Base-by-base conservation (phyloP, 345 rosid species). In the Lenwebbia sp. region DNA sequence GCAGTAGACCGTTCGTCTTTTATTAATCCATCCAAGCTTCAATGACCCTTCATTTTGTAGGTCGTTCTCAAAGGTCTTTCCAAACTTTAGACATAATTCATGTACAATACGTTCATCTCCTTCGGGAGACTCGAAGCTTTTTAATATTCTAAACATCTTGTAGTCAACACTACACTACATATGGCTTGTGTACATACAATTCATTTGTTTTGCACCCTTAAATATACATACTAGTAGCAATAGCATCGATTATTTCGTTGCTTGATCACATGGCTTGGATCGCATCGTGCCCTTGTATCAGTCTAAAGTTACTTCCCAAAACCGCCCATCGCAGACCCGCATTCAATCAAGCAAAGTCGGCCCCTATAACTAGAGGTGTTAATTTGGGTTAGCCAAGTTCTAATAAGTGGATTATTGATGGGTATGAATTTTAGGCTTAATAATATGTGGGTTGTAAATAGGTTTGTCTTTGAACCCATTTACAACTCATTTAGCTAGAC, bases 111-210 rank as follows among this genome's bases (percentile, higher is more conserved):
- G 11, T 56, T 56, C 62, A 25, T 58, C 5, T 57, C n/a, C 33
- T n/a, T 58, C 0, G 2, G 7, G 5, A 13, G 30, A 5, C 30
- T 57, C 2, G 3, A 2, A 57, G 15, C 6, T 12, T 26, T 57
- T 26, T n/a, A 11, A 2, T 50, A 50, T 5, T 25, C 3, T 0
- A 25, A 5, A 0, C 2, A 4, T 56, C 28, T 0, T 2, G 14
- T 25, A 2, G 28, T 56, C 62, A 4, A 56, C 49, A 25, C 28
- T 28, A 56, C 49, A 25, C 28, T 28, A 56, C 6, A 4, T 0
- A 4, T 25, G 13, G 0, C 28, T 10, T 25, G 62, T 11, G 28
- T 2, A 25, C 5, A 25, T 25, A 11, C 6, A 25, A 12, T 14
- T 47, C 49, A 47, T 47, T 47, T 47, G 49, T 47, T 47, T 47